These are phyloP conservation scores for Fusarium devonianum DNA, from an alignment of 2,329 filamentous ascomycete genomes.

Conservation along the genomic window DNA sequence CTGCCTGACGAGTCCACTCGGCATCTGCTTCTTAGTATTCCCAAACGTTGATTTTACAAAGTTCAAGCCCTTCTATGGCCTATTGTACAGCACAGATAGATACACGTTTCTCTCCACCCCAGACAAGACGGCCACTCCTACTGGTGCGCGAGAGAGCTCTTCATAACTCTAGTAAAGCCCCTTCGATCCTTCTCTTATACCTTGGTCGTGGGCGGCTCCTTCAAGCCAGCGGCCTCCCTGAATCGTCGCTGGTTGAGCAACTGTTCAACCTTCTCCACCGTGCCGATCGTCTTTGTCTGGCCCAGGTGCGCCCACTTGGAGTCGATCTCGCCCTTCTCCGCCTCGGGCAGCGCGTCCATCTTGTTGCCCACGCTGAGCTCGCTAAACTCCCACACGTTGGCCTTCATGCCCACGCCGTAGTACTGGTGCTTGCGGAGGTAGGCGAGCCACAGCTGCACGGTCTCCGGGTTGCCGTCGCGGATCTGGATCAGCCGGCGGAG, in stretches of 20 bases:
- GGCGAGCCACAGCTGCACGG: constrained; percentile 89
- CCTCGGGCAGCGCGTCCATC: constrained; percentile 37
- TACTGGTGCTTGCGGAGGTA: constrained; percentile 93
- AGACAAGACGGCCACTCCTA: constrained; percentile 19
- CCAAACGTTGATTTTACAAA: constrained; percentile 33
- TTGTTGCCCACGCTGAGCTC: constrained; percentile 60
- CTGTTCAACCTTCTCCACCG: constrained; percentile 64
- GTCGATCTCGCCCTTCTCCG: constrained; percentile 48
- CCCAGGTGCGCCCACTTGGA: constrained; percentile 64
- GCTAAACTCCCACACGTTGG: constrained; percentile 92
- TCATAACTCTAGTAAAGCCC: neutral
- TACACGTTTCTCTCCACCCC: constrained; percentile 14
- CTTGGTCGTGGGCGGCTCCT: constrained; percentile 33
- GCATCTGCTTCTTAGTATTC: constrained; percentile 13
- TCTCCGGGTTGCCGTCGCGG: constrained; percentile 87
- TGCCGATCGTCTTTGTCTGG: constrained; percentile 58
- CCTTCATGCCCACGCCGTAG: constrained; percentile 98
- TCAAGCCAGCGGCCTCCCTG: constrained; percentile 47
- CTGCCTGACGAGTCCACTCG: neutral
- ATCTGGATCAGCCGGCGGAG: constrained; percentile 88
- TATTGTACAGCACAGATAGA: constrained; percentile 40
- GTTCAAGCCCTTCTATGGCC: constrained; percentile 28
- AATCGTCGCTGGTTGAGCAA: constrained; percentile 61
- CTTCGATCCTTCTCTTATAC: constrained; percentile 9
- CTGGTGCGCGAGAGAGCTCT: neutral